phyloP scores from a whole-genome alignment of 208 protist genomes.

The Novymonas esmeraldas region DNA sequence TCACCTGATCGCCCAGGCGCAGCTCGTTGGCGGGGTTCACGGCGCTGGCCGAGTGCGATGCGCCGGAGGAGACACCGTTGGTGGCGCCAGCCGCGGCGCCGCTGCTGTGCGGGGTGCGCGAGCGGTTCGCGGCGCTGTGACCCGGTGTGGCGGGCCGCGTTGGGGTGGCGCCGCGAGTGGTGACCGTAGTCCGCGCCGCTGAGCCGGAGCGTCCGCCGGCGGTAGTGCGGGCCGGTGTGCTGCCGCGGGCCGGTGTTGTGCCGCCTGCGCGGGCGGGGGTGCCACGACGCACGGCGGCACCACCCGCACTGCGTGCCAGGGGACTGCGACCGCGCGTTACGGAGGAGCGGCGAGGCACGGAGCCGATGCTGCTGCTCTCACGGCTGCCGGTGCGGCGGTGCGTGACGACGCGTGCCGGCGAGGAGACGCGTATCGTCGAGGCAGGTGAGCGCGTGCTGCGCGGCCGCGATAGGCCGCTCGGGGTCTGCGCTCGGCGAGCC shows the following conservation, averaged over 20 bases:
- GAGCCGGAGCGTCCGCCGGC: constrained; percentile 27
- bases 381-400: constrained; percentile 46
- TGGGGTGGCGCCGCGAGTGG: constrained; percentile 29
- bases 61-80: not conserved
- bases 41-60: constrained; percentile 24
- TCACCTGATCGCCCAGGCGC: constrained; percentile 73
- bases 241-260: constrained; percentile 55
- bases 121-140: constrained; percentile 33
- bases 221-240: constrained; percentile 39
- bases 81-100: not conserved
- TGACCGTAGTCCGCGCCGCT: constrained; percentile 16
- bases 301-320: constrained; percentile 75
- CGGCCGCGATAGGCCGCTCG: constrained; percentile 50
- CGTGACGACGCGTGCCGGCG: constrained; percentile 31
- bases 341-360: constrained; percentile 35
- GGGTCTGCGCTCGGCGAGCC: constrained; percentile 69
- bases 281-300: constrained; percentile 74
- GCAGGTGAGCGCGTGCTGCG: constrained; percentile 47
- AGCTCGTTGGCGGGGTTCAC: constrained; percentile 76
- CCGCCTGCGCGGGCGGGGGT: constrained; percentile 71
- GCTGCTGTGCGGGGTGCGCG: constrained; percentile 38
- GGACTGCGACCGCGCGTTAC: constrained; percentile 67
- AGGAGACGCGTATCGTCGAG: constrained; percentile 43
- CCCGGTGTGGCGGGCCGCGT: constrained; percentile 34
- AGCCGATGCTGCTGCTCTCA: constrained; percentile 50